Percentiles rank a stretch among this genome's conserved stretches.
phyloP scores from a whole-genome alignment of 2,329 filamentous ascomycete genomes.

The Aspergillus caelatus region DNA sequence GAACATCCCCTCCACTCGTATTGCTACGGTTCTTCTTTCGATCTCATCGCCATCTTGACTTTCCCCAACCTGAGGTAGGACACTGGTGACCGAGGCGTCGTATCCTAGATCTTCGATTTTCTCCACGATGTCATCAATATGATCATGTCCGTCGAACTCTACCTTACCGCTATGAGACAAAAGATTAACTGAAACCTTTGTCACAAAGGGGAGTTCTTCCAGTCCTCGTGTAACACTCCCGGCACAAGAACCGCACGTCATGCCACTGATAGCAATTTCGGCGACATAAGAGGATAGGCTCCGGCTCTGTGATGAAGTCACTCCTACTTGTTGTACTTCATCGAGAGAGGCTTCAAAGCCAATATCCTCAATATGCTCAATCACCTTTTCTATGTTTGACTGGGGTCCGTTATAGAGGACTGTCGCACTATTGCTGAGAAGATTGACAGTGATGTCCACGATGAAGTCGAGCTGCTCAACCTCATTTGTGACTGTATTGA shows the following conservation, averaged over 20 bases:
- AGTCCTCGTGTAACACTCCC: slow-evolving; percentile 53
- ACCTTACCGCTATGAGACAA: slow-evolving; percentile 55
- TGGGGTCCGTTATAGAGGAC: slow-evolving; percentile 59
- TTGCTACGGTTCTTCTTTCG: slow-evolving; percentile 61
- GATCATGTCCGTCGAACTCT: slow-evolving; percentile 51
- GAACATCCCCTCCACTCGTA: slow-evolving; percentile 72
- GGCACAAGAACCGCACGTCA: slow-evolving; percentile 62
- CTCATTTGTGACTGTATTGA: slow-evolving; percentile 63
- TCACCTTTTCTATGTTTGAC: slow-evolving; percentile 48
- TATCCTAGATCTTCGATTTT: slow-evolving; percentile 65
- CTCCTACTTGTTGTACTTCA: slow-evolving; percentile 28
- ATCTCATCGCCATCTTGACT: slow-evolving; percentile 20
- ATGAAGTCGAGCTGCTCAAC: slow-evolving; percentile 63
- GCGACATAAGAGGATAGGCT: slow-evolving; percentile 35
- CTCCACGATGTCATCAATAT: slow-evolving; percentile 50
- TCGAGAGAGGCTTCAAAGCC: slow-evolving; percentile 52
- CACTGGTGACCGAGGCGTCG: slow-evolving; percentile 61
- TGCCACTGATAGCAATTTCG: slow-evolving; percentile 57
- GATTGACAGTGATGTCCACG: slow-evolving; percentile 61
- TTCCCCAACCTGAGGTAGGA: slow-evolving; percentile 33
- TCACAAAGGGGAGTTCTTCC: slow-evolving; percentile 49
- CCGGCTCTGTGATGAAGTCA: slow-evolving; percentile 10
- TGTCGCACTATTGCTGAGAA: slow-evolving; percentile 68
- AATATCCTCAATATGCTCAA: slow-evolving; percentile 53
- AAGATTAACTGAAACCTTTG: slow-evolving; percentile 53